Conservation (phyloP, 2,329 filamentous ascomycete genomes). For the Pseudogymnoascus sp. region DNA sequence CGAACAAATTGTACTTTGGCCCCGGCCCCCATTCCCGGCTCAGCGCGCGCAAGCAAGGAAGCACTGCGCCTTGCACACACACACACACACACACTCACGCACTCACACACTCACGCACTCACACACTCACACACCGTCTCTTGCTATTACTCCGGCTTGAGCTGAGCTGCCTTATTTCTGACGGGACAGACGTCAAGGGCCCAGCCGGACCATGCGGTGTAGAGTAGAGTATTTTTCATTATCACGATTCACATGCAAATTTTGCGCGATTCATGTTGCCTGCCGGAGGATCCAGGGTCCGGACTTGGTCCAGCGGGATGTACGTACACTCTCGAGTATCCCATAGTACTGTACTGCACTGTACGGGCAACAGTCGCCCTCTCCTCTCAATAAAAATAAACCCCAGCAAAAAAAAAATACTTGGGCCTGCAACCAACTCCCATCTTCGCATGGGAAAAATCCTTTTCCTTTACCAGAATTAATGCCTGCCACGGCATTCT, state of each 20-base stretch:
- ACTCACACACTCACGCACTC: not conserved
- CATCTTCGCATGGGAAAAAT: not conserved
- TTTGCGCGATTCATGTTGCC: conserved; percentile 3
- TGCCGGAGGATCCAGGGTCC: conserved; percentile 3
- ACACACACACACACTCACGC: not conserved
- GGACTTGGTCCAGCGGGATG: not conserved
- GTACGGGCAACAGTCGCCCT: not conserved
- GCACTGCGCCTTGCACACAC: not conserved
- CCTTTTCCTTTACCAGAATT: not conserved
- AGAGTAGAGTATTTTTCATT: not conserved
- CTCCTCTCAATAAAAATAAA: not conserved
- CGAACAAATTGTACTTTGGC: not conserved
- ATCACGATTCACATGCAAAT: conserved; percentile 6
- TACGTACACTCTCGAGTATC: not conserved
- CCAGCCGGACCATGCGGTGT: not conserved
- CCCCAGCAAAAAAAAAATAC: not conserved
- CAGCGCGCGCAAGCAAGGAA: not conserved
- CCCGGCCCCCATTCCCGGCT: not conserved
- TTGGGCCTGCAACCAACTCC: not conserved
- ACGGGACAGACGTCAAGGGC: not conserved
- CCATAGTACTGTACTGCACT: not conserved
- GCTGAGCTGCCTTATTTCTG: not conserved
- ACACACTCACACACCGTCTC: not conserved
- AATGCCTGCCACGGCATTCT: not conserved
- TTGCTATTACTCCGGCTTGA: not conserved